Base-by-base conservation (phyloP, 2,329 filamentous ascomycete species). In the Talaromyces verruculosus region DNA sequence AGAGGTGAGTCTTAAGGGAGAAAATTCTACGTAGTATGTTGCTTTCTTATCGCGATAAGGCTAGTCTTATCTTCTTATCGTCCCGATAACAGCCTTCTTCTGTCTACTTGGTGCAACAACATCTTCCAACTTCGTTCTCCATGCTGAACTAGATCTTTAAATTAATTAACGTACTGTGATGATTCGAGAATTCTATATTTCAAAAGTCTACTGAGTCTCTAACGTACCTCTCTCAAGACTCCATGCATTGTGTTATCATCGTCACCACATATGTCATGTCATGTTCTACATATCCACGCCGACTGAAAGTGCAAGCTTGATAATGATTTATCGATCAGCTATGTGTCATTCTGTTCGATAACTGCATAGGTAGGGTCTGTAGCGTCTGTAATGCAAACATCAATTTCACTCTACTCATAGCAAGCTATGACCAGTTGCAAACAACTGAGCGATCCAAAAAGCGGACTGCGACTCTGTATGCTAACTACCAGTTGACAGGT, bases 101-200 rank as follows among this genome's bases (percentile, higher is more conserved):
- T 11, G 28, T 17, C 13, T 33, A 35, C 15, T 28, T 19, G 5
- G 28, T n/a, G 25, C 28, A 35, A n/a, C 49, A 37, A 37, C n/a
- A 57, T 39, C 33, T 37, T 17, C 1, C 5, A n/a, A 33, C 1
- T 30, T 49, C 13, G 45, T 28, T 28, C 30, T 17, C 8, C 13
- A 51, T 28, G 5, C 15, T 15, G n/a, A 22, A 5, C 3, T n/a
- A 2, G 1, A 4, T 13, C 25, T 28, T 17, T 1, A n/a, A 53
- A 2, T 5, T 3, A 53, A 22, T 8, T 30, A n/a, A 7, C 39
- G n/a, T 7, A 1, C 17, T n/a, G 6, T 41, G 6, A 55, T 85
- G 22, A 3, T 19, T 11, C 10, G 43, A 7, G 11, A 13, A 47
- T 13, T 5, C 19, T 55, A 55, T 55, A 5, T 55, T 7, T 55